Conservation (phyloP, 2,329 filamentous ascomycete species). For the Clarireedia monteithiana region DNA sequence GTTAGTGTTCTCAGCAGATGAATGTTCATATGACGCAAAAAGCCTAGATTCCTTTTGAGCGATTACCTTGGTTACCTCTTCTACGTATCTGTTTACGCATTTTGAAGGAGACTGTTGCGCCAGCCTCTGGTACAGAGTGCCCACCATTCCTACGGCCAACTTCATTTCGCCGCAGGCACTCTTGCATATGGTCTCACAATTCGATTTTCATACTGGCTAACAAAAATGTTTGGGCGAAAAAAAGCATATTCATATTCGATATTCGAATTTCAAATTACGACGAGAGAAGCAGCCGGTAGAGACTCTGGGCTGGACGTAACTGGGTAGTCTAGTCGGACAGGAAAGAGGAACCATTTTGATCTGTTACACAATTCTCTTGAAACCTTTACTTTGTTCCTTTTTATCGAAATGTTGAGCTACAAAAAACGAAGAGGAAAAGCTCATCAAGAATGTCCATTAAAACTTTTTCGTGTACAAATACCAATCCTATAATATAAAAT, state of each 20-base stretch:
- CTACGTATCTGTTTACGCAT: constrained; percentile 17
- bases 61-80: constrained; percentile 23
- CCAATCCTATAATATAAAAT: not conserved
- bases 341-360: constrained; percentile 26
- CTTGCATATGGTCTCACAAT: constrained; percentile 24
- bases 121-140: constrained; percentile 19
- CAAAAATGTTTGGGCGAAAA: constrained; percentile 2
- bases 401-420: not conserved
- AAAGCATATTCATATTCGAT: not conserved
- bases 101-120: constrained; percentile 13
- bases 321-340: constrained; percentile 8
- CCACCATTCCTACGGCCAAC: constrained; percentile 21
- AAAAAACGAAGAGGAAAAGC: not conserved
- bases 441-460: not conserved
- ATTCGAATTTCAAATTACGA: not conserved
- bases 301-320: not conserved
- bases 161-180: constrained; percentile 22
- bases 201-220: constrained; percentile 12
- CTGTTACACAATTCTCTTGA: constrained; percentile 20
- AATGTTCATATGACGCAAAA: constrained; percentile 21
- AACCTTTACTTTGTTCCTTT: constrained; percentile 9
- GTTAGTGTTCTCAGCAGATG: constrained; percentile 25
- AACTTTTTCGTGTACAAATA: not conserved
- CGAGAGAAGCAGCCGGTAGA: constrained; percentile 2
- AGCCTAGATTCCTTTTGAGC: constrained; percentile 25